A percentile compares a stretch with the other conserved stretches of the same genome.
phyloP scores from a whole-genome alignment of 2,329 filamentous ascomycete genomes.

The Coniochaeta pulveracea region DNA sequence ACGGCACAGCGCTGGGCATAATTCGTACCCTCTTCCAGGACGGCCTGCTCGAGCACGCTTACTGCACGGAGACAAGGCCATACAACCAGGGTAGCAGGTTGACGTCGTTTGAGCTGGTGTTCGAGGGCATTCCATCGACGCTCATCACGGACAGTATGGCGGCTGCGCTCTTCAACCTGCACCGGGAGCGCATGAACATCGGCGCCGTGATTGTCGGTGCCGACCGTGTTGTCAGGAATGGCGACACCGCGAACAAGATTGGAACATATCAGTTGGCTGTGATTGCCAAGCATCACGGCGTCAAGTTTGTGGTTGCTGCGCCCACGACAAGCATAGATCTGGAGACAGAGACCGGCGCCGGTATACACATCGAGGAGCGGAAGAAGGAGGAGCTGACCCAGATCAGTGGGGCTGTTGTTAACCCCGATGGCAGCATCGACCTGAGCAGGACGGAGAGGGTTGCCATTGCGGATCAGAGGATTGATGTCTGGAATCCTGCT shows the following conservation, averaged over 20 bases:
- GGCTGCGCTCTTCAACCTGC: constrained; percentile 62
- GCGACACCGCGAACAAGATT: constrained; percentile 97
- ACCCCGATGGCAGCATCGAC: constrained; percentile 52
- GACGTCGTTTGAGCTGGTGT: constrained; percentile 93
- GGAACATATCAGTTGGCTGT: constrained; percentile 90
- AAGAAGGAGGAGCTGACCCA: constrained; percentile 72
- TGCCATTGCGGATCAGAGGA: constrained; percentile 66
- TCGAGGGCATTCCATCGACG: constrained; percentile 82
- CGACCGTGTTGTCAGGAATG: constrained; percentile 89
- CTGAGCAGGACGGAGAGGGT: constrained; percentile 55
- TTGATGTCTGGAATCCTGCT: constrained; percentile 90
- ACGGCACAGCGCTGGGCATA: constrained; percentile 89
- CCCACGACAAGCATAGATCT: constrained; percentile 92
- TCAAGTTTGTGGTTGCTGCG: constrained; percentile 92
- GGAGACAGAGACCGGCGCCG: constrained; percentile 60
- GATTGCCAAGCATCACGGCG: constrained; percentile 74
- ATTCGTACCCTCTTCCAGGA: constrained; percentile 69
- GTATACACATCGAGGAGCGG: constrained; percentile 87
- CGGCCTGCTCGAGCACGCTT: constrained; percentile 65
- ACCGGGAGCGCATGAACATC: constrained; percentile 55
- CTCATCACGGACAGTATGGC: constrained; percentile 97
- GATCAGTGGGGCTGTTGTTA: constrained; percentile 65
- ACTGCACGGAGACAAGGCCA: constrained; percentile 91
- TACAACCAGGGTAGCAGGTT: constrained; percentile 96
- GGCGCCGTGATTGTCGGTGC: constrained; percentile 87